phyloP scores from a whole-genome alignment of 352 stramenopile species.

The Globisporangium splendens region DNA sequence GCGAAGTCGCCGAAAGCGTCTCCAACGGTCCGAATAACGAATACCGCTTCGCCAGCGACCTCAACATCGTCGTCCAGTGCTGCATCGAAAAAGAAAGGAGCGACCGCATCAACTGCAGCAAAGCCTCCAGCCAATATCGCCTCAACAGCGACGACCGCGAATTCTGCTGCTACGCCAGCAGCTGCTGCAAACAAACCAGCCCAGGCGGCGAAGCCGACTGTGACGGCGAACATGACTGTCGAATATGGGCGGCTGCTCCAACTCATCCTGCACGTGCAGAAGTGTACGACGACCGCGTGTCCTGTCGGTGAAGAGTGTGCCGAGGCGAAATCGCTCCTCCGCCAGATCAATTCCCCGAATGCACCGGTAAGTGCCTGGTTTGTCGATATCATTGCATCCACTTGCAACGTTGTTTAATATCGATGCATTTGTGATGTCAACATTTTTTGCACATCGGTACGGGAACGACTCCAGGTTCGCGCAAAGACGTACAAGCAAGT shows the following conservation, averaged over 20 bases:
- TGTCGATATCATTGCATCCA: neutral
- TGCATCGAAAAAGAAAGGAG: conserved; percentile 27
- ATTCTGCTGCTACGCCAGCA: conserved; percentile 5
- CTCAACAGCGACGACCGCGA: conserved; percentile 13
- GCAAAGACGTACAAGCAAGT: conserved; percentile 87
- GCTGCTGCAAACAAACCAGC: conserved; percentile 20
- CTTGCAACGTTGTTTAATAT: too few relatives aligned
- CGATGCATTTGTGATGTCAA: neutral
- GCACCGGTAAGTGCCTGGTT: conserved; percentile 32
- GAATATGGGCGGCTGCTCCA: conserved; percentile 84
- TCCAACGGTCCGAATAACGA: conserved; percentile 11
- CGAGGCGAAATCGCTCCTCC: conserved; percentile 71
- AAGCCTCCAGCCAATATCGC: conserved; percentile 15
- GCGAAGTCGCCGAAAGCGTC: conserved; percentile 59
- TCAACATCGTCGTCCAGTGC: neutral
- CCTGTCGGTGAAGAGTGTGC: conserved; percentile 68
- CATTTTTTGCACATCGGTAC: neutral
- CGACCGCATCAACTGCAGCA: conserved; percentile 9
- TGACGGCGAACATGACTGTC: conserved; percentile 63
- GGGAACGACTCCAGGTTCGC: conserved; percentile 30
- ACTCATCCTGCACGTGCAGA: conserved; percentile 83
- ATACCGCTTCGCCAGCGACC: conserved; percentile 3
- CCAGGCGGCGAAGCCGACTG: conserved; percentile 27
- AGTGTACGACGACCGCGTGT: conserved; percentile 61
- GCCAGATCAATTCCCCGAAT: conserved; percentile 68